A percentile compares a stretch with the other conserved stretches of the same genome.
phyloP scores from a whole-genome alignment of 768 basidiomycete genomes.

The Austroboletus eburneus region DNA sequence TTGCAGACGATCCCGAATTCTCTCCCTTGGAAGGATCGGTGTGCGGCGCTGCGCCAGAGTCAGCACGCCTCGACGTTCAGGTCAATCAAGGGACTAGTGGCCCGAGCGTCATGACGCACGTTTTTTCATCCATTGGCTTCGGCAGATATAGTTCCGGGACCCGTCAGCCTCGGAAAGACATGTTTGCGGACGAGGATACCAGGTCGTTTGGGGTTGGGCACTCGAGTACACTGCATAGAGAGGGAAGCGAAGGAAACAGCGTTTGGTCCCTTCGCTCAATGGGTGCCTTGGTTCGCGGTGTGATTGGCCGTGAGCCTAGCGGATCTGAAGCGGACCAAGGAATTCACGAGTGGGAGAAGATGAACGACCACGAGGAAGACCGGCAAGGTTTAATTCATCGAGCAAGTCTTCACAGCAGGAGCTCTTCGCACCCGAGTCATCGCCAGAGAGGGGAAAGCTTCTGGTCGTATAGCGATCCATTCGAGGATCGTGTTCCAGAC shows the following conservation, averaged over 20 bases:
- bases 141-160: conserved; percentile 6
- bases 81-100: not conserved
- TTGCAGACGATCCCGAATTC: conserved; percentile 19
- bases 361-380: conserved; percentile 7
- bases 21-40: conserved; percentile 7
- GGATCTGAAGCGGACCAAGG: conserved; percentile 15
- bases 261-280: conserved; percentile 52
- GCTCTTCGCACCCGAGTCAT: conserved; percentile 7
- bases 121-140: conserved; percentile 25
- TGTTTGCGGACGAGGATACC: conserved; percentile 75
- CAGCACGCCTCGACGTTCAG: conserved; percentile 1
- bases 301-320: conserved; percentile 29
- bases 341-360: conserved; percentile 20
- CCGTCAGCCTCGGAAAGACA: conserved; percentile 49
- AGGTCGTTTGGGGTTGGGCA: conserved; percentile 38
- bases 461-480: conserved; percentile 47
- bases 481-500: conserved; percentile 27
- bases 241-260: conserved; percentile 41
- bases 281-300: conserved; percentile 24
- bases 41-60: conserved; percentile 5
- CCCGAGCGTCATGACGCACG: conserved; percentile 8
- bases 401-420: conserved; percentile 7
- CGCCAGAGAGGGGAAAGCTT: conserved; percentile 13
- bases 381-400: conserved; percentile 21
- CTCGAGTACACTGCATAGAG: conserved; percentile 26